phyloP scores from a whole-genome alignment of 306 rosid species.

The Cucurbita argyrosperma region DNA sequence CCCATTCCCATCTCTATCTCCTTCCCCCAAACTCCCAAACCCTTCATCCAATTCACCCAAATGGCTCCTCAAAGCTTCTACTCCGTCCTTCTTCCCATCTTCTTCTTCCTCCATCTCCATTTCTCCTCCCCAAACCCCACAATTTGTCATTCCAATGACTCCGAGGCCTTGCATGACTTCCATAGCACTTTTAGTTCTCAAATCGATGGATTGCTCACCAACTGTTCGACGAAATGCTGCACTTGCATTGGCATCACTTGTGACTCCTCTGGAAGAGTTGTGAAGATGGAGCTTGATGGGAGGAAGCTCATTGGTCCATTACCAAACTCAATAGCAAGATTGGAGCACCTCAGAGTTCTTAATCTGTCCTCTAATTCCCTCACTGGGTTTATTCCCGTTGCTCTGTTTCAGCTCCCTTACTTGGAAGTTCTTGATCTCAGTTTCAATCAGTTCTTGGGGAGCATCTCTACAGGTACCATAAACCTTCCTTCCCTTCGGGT shows the following conservation, averaged over 20 bases:
- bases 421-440: slow-evolving; percentile 15
- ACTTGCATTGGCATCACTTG: slow-evolving; percentile 16
- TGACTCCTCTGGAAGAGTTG: slow-evolving; percentile 8
- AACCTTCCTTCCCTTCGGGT: slow-evolving; percentile 3
- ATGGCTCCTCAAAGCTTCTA: background rate
- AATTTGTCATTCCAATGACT: slow-evolving; percentile 14
- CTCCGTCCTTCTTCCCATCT: background rate
- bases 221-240: slow-evolving; percentile 14
- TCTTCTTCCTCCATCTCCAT: background rate
- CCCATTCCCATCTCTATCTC: background rate
- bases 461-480: background rate
- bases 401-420: slow-evolving; percentile 6
- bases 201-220: slow-evolving; percentile 10
- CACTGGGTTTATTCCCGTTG: background rate
- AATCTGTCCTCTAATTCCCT: slow-evolving; percentile 16
- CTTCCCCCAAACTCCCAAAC: background rate
- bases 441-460: slow-evolving; percentile 5
- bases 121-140: slow-evolving; percentile 13
- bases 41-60: background rate
- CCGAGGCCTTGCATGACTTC: slow-evolving; percentile 12
- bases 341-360: slow-evolving; percentile 9
- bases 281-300: slow-evolving; percentile 9
- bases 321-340: slow-evolving; percentile 6
- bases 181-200: background rate
- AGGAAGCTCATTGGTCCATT: background rate